phyloP scores from a whole-genome alignment of 257 asterid species.

The Penstemon davidsonii region DNA sequence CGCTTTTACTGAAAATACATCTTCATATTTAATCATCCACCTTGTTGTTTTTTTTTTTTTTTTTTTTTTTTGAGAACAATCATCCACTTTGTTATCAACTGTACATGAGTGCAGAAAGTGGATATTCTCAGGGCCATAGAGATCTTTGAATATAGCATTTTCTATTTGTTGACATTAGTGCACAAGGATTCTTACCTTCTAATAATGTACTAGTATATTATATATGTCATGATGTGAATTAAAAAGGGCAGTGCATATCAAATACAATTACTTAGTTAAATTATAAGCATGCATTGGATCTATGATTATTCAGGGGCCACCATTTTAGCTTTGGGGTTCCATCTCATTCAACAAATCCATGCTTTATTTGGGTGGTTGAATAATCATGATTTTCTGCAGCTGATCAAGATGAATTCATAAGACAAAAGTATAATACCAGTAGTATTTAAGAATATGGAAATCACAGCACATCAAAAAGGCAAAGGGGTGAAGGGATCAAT shows the following conservation, averaged over 20 bases:
- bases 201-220: slow-evolving; percentile 7
- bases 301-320: slow-evolving; percentile 47
- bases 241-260: background rate
- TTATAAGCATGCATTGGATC: slow-evolving; percentile 48
- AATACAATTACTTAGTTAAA: slow-evolving; percentile 21
- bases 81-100: slow-evolving; percentile 19
- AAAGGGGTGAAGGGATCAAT: too few species aligned
- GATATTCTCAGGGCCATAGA: slow-evolving; percentile 41
- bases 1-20: slow-evolving; percentile 6
- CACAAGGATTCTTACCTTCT: slow-evolving; percentile 28
- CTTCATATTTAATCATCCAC: background rate
- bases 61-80: background rate
- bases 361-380: slow-evolving; percentile 33
- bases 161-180: slow-evolving; percentile 24
- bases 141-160: slow-evolving; percentile 34
- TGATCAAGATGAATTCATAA: slow-evolving; percentile 2
- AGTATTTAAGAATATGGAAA: too few species aligned
- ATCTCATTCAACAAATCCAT: slow-evolving; percentile 27
- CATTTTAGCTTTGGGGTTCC: slow-evolving; percentile 25
- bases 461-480: too few species aligned
- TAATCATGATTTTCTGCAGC: slow-evolving; percentile 25
- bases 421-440: too few species aligned
- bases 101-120: slow-evolving; percentile 21
- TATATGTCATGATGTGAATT: slow-evolving; percentile 9
- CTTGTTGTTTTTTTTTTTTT: too few species aligned